A percentile compares a stretch with the other conserved stretches of the same genome.
These are phyloP conservation scores for Tulasnella calospora DNA, from an alignment of 768 basidiomycete species.

Conservation along the genomic window DNA sequence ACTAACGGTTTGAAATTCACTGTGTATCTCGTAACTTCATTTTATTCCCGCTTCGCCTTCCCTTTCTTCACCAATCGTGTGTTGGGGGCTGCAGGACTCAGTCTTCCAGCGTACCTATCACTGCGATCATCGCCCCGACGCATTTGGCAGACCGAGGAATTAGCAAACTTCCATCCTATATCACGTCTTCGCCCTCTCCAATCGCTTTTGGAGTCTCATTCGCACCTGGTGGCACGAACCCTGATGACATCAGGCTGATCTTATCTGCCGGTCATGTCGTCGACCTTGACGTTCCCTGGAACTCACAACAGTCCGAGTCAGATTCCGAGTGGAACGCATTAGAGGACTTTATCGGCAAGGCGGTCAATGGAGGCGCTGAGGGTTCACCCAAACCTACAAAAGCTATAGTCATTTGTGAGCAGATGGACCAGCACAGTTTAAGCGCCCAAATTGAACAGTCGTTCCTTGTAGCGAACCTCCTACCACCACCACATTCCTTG, in stretches of 20 bases:
- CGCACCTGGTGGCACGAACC: constrained; percentile 45
- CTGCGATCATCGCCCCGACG: constrained; percentile 14
- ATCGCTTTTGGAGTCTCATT: constrained; percentile 58
- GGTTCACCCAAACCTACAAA: constrained; percentile 35
- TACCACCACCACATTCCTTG: constrained; percentile 73
- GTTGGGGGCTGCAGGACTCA: constrained; percentile 1
- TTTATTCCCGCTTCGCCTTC: not conserved
- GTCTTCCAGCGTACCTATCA: constrained; percentile 38
- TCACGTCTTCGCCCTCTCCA: constrained; percentile 38
- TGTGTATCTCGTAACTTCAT: not conserved
- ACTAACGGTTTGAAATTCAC: constrained; percentile 6
- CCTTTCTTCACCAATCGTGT: not conserved
- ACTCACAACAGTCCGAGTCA: constrained; percentile 42
- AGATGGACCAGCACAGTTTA: not conserved
- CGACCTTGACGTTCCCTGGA: constrained; percentile 58
- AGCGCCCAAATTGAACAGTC: constrained; percentile 9
- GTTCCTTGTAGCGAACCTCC: constrained; percentile 60
- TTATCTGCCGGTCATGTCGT: constrained; percentile 57
- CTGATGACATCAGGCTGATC: constrained; percentile 60
- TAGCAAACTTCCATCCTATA: constrained; percentile 29
- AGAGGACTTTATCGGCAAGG: constrained; percentile 66
- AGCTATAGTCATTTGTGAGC: constrained; percentile 65
- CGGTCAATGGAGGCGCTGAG: constrained; percentile 38
- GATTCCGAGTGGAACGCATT: constrained; percentile 56
- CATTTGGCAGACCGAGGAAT: constrained; percentile 6